Conservation (phyloP, 805 yeast genomes). For the Yarrowia osloensis region DNA sequence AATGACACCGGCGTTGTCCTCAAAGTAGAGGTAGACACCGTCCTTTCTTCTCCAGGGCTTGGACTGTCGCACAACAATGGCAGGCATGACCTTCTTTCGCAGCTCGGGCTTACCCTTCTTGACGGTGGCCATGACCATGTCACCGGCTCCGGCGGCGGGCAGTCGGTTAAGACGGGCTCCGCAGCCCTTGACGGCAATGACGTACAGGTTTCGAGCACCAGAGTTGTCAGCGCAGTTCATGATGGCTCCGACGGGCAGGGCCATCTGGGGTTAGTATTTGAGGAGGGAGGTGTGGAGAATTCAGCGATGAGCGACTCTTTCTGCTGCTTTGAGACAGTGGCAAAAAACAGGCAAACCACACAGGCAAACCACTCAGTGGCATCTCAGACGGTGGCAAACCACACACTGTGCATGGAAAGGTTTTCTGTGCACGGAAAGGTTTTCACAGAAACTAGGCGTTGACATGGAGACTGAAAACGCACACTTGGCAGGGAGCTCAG, state of each 20-base stretch:
- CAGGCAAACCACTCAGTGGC: too few species aligned
- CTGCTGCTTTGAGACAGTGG: too few species aligned
- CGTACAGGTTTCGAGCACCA: conserved; percentile 99
- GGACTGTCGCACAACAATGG: conserved; percentile 98
- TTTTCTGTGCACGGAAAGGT: too few species aligned
- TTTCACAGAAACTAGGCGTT: too few species aligned
- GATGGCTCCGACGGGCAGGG: conserved; percentile 99
- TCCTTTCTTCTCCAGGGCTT: conserved; percentile 99
- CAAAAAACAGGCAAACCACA: too few species aligned
- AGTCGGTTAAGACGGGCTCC: conserved; percentile 99
- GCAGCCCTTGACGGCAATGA: conserved; percentile 97
- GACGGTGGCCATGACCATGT: conserved; percentile 81
- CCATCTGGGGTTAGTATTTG: conserved; percentile 63
- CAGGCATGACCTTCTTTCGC: conserved; percentile 99
- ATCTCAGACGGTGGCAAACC: not conserved
- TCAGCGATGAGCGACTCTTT: not conserved
- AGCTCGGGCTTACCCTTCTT: conserved; percentile 99
- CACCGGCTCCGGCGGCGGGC: conserved; percentile 99
- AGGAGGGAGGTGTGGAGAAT: not conserved
- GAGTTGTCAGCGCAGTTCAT: conserved; percentile 99
- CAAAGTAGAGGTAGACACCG: conserved; percentile 99
- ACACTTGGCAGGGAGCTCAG: too few species aligned
- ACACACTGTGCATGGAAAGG: too few species aligned
- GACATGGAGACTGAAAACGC: too few species aligned
- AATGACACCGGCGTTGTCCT: conserved; percentile 99